phyloP scores from a whole-genome alignment of 371 early-diverging fungal genomes.

The Rhizomucor miehei region DNA sequence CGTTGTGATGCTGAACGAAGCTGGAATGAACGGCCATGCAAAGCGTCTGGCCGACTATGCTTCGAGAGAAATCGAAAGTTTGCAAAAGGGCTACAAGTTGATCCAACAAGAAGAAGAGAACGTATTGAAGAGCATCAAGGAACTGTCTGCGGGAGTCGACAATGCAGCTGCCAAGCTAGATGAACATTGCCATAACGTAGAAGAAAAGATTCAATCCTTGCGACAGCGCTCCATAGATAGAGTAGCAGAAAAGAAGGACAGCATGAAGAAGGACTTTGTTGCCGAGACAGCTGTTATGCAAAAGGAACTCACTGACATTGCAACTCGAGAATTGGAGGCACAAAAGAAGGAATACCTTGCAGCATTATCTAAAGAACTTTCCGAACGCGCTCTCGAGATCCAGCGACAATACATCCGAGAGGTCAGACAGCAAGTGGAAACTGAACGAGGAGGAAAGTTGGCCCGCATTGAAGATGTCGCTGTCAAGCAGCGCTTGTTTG shows the following conservation, averaged over 20 bases:
- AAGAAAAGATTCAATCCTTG: constrained; percentile 12
- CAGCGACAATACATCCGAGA: constrained; percentile 62
- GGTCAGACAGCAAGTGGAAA: constrained; percentile 79
- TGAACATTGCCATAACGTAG: constrained; percentile 17
- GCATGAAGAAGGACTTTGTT: constrained; percentile 35
- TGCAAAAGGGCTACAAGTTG: constrained; percentile 22
- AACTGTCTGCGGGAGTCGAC: constrained; percentile 3
- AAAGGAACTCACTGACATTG: constrained; percentile 19
- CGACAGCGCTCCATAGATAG: constrained; percentile 19
- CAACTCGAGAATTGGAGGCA: constrained; percentile 34
- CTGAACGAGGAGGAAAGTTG: constrained; percentile 88
- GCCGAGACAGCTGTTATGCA: constrained; percentile 28
- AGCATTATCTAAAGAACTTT: constrained; percentile 38
- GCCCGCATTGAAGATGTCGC: constrained; percentile 81
- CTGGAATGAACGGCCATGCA: constrained; percentile 41
- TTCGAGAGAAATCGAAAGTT: constrained; percentile 24
- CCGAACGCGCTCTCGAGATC: constrained; percentile 51
- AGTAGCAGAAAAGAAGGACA: constrained; percentile 35
- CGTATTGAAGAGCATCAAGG: constrained; percentile 14
- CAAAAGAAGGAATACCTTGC: constrained; percentile 38
- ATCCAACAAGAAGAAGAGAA: constrained; percentile 22
- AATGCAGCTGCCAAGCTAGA: constrained; percentile 13
- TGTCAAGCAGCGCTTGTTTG: constrained; percentile 71
- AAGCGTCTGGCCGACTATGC: constrained; percentile 38
- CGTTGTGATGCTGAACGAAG: constrained; percentile 34